phyloP scores from a whole-genome alignment of 352 stramenopile species.

The Halophytophthora batemanensis region DNA sequence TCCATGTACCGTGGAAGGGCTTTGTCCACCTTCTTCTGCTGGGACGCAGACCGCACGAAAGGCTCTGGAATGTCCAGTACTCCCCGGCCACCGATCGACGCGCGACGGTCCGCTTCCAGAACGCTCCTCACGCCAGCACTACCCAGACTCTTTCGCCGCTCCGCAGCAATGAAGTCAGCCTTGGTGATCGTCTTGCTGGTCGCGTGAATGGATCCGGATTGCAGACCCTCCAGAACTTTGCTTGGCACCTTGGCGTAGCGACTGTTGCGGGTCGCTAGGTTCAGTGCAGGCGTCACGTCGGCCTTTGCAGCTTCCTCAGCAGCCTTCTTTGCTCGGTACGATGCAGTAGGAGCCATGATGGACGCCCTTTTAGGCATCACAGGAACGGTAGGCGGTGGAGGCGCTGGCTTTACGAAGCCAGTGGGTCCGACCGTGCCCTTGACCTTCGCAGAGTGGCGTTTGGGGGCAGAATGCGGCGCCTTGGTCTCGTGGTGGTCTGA shows the following conservation, averaged over 20 bases:
- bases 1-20: conserved; percentile 61
- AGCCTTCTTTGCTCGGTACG: conserved; percentile 31
- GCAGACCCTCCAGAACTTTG: conserved; percentile 35
- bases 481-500: background rate
- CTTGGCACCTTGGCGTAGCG: conserved; percentile 51
- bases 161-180: conserved; percentile 33
- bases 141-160: conserved; percentile 42
- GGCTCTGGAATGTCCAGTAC: conserved; percentile 22
- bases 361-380: conserved; percentile 28
- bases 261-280: conserved; percentile 25
- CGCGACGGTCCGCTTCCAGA: conserved; percentile 20
- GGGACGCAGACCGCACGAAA: conserved; percentile 26
- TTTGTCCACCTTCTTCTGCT: conserved; percentile 45
- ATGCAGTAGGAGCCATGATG: conserved; percentile 29
- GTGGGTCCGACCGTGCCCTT: conserved; percentile 10
- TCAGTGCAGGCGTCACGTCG: conserved; percentile 1
- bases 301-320: conserved; percentile 3
- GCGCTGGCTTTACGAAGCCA: conserved; percentile 13
- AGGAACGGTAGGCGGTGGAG: conserved; percentile 14
- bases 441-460: conserved; percentile 6
- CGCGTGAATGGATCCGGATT: conserved; percentile 13
- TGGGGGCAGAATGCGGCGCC: background rate
- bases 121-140: conserved; percentile 17
- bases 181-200: conserved; percentile 30
- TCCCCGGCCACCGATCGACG: conserved; percentile 20